Percentiles rank a stretch among this genome's conserved stretches.
These are phyloP conservation scores for Cocos nucifera DNA, from an alignment of 176 grass and related monocot genomes.

Conservation along the genomic window DNA sequence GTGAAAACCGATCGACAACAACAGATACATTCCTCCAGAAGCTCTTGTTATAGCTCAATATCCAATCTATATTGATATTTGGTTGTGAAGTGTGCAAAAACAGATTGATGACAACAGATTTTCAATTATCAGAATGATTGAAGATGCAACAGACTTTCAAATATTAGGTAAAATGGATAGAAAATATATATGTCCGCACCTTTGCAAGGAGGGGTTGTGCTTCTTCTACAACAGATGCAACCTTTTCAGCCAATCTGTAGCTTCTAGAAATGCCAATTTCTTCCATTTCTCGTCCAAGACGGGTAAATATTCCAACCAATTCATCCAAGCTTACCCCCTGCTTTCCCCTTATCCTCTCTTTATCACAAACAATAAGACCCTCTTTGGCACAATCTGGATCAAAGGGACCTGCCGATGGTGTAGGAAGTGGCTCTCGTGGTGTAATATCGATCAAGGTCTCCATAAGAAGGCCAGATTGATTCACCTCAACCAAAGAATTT, in stretches of 20 bases:
- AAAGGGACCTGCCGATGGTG: conserved; percentile 68
- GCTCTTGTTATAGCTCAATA: too few relatives aligned
- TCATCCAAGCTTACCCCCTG: conserved; percentile 94
- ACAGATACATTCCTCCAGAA: too few relatives aligned
- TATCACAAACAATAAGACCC: conserved; percentile 88
- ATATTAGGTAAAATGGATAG: too few relatives aligned
- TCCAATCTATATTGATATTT: too few relatives aligned
- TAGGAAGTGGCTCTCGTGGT: conserved; percentile 70
- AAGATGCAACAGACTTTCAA: too few relatives aligned
- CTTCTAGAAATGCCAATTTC: conserved; percentile 69
- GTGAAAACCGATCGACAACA: too few relatives aligned
- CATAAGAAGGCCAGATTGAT: conserved; percentile 98
- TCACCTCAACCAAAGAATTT: conserved; percentile 85
- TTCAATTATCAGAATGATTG: too few relatives aligned
- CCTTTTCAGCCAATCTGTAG: conserved; percentile 83
- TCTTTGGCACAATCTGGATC: conserved; percentile 57
- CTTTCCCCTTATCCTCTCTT: conserved; percentile 72
- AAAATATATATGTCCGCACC: conserved; percentile 20
- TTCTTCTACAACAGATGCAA: conserved; percentile 82
- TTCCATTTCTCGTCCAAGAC: conserved; percentile 89
- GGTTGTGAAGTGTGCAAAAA: too few relatives aligned
- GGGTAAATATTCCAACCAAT: conserved; percentile 79
- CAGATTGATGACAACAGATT: too few relatives aligned
- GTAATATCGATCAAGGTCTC: conserved; percentile 93
- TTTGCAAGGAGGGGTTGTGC: conserved; percentile 81